Evolutionary conservation across 2,329 filamentous ascomycete genomes (phyloP).

Genomic region (Xylariomycetidae sp.): DNA sequence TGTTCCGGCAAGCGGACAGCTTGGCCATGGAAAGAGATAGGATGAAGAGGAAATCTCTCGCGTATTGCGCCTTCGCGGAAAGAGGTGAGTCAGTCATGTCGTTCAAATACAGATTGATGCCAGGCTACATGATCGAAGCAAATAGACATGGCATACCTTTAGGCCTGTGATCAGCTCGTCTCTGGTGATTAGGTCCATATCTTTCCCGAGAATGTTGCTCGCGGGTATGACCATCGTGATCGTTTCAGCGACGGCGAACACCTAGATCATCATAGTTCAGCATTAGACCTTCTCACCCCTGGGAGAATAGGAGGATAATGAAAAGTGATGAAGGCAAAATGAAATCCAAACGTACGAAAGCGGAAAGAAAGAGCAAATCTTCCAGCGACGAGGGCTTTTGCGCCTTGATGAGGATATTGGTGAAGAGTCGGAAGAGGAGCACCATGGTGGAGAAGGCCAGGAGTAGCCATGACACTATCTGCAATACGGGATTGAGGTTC

Average conservation of each 20-base stretch:
- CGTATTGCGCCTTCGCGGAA: slow-evolving; percentile 4
- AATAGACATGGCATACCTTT: slow-evolving; percentile 15
- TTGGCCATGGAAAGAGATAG: slow-evolving; percentile 6
- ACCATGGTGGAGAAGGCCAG: slow-evolving; percentile 15
- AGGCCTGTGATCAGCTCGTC: slow-evolving; percentile 9
- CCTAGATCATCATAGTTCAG: too few relatives aligned
- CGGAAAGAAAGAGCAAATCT: slow-evolving; percentile 13
- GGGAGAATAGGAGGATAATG: too few relatives aligned
- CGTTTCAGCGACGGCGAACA: slow-evolving; percentile 14
- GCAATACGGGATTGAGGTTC: slow-evolving; percentile 2
- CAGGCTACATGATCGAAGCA: too few relatives aligned
- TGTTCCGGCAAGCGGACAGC: slow-evolving; percentile 5
- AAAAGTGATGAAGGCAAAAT: not conserved
- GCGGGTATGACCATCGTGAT: slow-evolving; percentile 12
- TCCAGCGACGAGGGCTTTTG: slow-evolving; percentile 14
- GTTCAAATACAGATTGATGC: too few relatives aligned
- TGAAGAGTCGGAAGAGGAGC: slow-evolving; percentile 15
- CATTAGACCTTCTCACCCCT: too few relatives aligned
- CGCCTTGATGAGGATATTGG: slow-evolving; percentile 16
- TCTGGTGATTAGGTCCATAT: slow-evolving; percentile 6
- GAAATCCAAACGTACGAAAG: slow-evolving; percentile 10
- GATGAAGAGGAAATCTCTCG: slow-evolving; percentile 8
- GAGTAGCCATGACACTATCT: slow-evolving; percentile 17
- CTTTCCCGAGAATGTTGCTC: slow-evolving; percentile 13
- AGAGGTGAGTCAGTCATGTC: too few relatives aligned